Base-by-base conservation (phyloP, 306 rosid species). In the Castanea crenata region DNA sequence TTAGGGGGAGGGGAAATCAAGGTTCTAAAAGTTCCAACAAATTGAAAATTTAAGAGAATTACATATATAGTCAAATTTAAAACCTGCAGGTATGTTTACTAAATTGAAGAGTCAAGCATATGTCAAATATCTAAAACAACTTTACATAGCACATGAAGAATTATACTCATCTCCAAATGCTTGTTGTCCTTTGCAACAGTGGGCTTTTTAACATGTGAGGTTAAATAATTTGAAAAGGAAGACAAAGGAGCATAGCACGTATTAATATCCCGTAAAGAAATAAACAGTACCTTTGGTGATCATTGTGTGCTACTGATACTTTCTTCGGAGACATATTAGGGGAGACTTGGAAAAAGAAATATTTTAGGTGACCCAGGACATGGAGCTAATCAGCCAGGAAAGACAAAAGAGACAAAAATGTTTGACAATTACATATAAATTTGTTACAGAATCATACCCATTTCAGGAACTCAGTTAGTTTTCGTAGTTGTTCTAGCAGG, bases 301-400 rank as follows among this genome's bases (percentile, higher is more conserved):
- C 99, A 76, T 96, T 96, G 83, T 90, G 99, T 38, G 91, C 74
- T 19, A 98, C 93, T 73, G 99, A 96, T 27, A 96, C 98, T 83
- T 96, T 96, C 87, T 96, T 96, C 4, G 99, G 99, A 6, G 99
- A 91, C 99, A 96, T 96, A 82, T 96, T 98, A 19, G 98, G 97
- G 98, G 74, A 96, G 96, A 82, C 88, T 91, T 56, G 97, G 98
- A 79, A 96, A 96, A 74, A 93, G 82, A 32, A 98, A 90, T 79
- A 91, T 86, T 82, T 93, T 91, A n/a, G 99, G 99, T 64, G 99
- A 96, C 57, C 94, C 96, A 4, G 98, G 99, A 79, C 96, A 90
- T 74, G 86, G 93, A 76, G 87, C 98, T 88, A 79, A 84, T 72
- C 80, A 78, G 44, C 82, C 85, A 77, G 76, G 15, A 77, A 77